Percentiles rank a stretch among this genome's conserved stretches.
Conservation (phyloP, 495 filamentous ascomycete genomes). For the Recurvomyces mirabilis region DNA sequence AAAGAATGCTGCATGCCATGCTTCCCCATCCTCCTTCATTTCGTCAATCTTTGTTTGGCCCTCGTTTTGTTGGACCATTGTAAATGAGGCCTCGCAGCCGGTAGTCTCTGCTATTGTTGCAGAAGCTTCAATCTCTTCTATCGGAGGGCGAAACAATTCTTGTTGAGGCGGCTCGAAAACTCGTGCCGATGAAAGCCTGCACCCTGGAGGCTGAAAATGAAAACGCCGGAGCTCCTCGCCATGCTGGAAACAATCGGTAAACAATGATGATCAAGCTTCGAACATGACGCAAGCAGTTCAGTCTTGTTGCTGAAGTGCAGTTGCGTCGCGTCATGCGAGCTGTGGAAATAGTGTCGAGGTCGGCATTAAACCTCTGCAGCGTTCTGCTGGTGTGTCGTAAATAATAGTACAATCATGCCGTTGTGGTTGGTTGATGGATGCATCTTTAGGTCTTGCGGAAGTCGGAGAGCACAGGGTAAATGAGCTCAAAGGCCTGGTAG, state of each 20-base stretch:
- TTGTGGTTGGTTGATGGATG: neutral
- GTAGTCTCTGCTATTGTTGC: neutral
- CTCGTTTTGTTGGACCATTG: neutral
- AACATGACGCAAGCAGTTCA: neutral
- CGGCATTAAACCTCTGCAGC: conserved; percentile 16
- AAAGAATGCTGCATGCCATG: neutral
- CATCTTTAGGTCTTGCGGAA: conserved; percentile 34
- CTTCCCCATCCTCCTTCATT: neutral
- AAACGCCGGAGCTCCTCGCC: conserved; percentile 18
- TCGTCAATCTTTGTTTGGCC: neutral
- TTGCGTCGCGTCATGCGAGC: neutral
- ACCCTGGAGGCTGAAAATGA: conserved; percentile 12
- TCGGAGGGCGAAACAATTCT: neutral
- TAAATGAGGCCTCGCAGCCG: neutral
- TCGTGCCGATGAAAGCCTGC: conserved; percentile 11
- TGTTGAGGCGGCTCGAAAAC: no score
- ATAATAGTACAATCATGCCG: conserved; percentile 15
- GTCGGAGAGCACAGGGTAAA: conserved; percentile 86
- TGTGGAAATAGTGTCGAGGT: conserved; percentile 4
- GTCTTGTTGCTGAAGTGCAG: neutral
- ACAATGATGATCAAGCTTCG: neutral
- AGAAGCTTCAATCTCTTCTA: neutral
- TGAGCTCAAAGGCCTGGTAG: conserved; percentile 96
- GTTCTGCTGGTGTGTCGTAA: conserved; percentile 11
- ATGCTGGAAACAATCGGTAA: conserved; percentile 17